Percentiles rank a stretch among this genome's conserved stretches.
These are phyloP conservation scores for Penicillium psychrosexuale DNA, from an alignment of 2,329 filamentous ascomycete species.

Conservation along the genomic window DNA sequence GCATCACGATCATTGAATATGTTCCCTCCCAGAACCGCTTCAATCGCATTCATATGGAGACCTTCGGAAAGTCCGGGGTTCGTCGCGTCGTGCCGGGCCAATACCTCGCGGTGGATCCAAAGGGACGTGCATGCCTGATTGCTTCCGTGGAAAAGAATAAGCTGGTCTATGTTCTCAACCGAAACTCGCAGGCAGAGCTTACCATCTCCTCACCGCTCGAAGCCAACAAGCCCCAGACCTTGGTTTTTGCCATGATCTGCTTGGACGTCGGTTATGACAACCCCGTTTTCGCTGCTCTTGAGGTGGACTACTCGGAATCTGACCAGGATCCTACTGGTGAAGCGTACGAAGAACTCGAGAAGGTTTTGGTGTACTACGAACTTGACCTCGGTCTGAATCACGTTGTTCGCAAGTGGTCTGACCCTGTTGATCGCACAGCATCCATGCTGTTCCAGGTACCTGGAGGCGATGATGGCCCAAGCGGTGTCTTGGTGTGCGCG, in stretches of 20 bases:
- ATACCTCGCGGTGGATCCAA: constrained; percentile 92
- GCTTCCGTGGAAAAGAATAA: constrained; percentile 98
- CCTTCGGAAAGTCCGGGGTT: constrained; percentile 95
- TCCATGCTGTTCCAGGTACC: constrained; percentile 93
- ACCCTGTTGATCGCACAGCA: constrained; percentile 84
- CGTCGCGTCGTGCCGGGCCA: constrained; percentile 92
- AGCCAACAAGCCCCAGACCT: constrained; percentile 85
- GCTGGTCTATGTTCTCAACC: constrained; percentile 96
- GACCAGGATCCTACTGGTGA: constrained; percentile 88
- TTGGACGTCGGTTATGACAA: constrained; percentile 97
- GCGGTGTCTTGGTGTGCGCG: constrained; percentile 89
- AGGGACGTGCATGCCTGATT: constrained; percentile 90
- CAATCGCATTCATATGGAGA: constrained; percentile 87
- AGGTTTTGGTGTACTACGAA: constrained; percentile 93
- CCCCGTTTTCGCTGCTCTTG: constrained; percentile 90
- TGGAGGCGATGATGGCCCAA: constrained; percentile 87
- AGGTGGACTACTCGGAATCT: constrained; percentile 86
- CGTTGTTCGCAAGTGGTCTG: constrained; percentile 93
- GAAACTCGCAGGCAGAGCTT: constrained; percentile 88
- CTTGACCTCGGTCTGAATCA: constrained; percentile 95
- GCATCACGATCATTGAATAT: constrained; percentile 92
- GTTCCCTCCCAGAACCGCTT: constrained; percentile 81
- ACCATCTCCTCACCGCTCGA: constrained; percentile 97
- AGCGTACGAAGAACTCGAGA: constrained; percentile 78
- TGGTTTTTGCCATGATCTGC: constrained; percentile 83